Evolutionary conservation across 257 asterid genomes (phyloP).

Genomic region (Eucommia ulmoides): DNA sequence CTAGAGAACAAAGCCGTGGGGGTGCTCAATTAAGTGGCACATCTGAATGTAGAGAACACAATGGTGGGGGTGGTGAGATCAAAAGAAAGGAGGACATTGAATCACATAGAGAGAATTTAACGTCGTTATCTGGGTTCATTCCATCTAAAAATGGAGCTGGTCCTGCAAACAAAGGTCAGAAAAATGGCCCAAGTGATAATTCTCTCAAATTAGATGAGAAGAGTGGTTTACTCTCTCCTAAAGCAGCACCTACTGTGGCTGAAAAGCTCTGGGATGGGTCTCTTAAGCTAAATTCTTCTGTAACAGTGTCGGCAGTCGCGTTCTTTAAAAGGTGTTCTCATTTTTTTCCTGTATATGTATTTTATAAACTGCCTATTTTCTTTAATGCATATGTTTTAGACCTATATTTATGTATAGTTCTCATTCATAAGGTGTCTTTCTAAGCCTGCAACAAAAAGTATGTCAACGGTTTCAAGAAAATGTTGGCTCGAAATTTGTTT

Average conservation of each 20-base stretch:
- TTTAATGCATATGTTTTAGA: background rate
- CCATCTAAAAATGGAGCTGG: background rate
- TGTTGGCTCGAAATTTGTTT: too few relatives aligned
- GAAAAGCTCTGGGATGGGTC: constrained; percentile 28
- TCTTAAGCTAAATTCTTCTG: constrained; percentile 17
- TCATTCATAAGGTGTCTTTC: background rate
- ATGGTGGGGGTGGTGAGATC: background rate
- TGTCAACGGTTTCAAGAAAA: too few relatives aligned
- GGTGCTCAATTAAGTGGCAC: background rate
- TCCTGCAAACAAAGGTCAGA: background rate
- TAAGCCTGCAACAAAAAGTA: too few relatives aligned
- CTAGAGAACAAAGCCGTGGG: constrained; percentile 4
- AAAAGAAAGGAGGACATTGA: constrained; percentile 5
- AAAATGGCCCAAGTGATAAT: constrained; percentile 3
- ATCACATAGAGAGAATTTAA: constrained; percentile 8
- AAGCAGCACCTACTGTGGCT: constrained; percentile 7
- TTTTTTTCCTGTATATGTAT: too few relatives aligned
- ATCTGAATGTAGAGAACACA: constrained; percentile 8
- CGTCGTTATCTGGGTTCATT: background rate
- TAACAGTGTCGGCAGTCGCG: constrained; percentile 16
- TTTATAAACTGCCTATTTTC: background rate
- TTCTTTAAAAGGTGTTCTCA: constrained; percentile 24
- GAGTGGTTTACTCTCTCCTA: constrained; percentile 2
- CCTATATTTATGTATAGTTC: background rate
- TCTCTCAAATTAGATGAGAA: constrained; percentile 6